These are phyloP conservation scores for Mucor saturninus DNA, from an alignment of 371 early-diverging fungal species.

Conservation along the genomic window DNA sequence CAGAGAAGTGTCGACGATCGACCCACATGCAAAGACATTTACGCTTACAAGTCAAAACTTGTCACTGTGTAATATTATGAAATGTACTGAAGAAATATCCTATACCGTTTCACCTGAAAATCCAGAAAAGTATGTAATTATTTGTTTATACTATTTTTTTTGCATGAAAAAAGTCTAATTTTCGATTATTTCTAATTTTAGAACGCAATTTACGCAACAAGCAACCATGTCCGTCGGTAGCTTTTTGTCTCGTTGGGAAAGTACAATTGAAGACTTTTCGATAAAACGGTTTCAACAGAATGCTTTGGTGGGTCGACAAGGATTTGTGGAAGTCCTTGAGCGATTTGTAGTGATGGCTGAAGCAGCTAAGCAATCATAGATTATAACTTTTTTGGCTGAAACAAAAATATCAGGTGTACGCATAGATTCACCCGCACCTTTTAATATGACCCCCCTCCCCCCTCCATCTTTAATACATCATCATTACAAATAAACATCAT, in stretches of 20 bases:
- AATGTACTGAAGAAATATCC: conserved; percentile 83
- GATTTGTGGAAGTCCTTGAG: conserved; percentile 75
- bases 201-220: conserved; percentile 80
- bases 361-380: conserved; percentile 22
- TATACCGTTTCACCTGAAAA: conserved; percentile 68
- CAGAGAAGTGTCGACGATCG: conserved; percentile 84
- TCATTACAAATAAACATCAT: no score
- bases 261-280: conserved; percentile 87
- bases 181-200: conserved; percentile 4
- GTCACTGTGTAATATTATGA: conserved; percentile 76
- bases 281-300: conserved; percentile 87
- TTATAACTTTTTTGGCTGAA: not conserved
- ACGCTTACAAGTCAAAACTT: conserved; percentile 78
- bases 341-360: conserved; percentile 54
- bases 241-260: conserved; percentile 74
- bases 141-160: not conserved
- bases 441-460: no score
- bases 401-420: no score
- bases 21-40: conserved; percentile 75
- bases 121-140: conserved; percentile 38
- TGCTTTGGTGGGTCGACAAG: conserved; percentile 77
- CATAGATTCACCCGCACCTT: no score
- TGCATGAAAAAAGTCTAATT: no score
- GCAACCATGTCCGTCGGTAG: conserved; percentile 83
- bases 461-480: no score